Conservation (phyloP, 2,329 filamentous ascomycete species). For the Talaromyces amestolkiae region DNA sequence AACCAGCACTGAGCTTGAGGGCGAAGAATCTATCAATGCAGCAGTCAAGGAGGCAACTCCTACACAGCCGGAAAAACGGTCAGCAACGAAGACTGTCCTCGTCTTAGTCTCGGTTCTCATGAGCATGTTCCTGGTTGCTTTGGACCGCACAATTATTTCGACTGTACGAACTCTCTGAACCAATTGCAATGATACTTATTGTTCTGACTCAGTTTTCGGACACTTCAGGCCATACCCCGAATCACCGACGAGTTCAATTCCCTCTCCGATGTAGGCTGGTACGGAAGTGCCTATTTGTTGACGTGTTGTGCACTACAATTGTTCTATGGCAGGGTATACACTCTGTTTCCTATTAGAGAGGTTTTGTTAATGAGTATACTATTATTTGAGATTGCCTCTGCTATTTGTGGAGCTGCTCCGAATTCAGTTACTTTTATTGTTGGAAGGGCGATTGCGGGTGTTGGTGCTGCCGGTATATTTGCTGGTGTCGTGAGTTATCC, state of each 20-base stretch:
- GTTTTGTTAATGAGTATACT: neutral
- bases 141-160: neutral
- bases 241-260: neutral
- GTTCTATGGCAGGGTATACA: neutral
- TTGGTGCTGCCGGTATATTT: conserved; percentile 28
- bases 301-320: neutral
- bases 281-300: neutral
- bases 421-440: conserved; percentile 31
- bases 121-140: neutral
- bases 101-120: no score
- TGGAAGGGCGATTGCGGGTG: conserved; percentile 33
- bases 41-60: no score
- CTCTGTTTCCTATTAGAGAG: neutral
- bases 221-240: neutral
- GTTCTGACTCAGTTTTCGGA: no score
- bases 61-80: no score
- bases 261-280: neutral
- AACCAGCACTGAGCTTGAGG: no score
- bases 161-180: neutral
- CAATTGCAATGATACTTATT: neutral
- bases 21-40: no score
- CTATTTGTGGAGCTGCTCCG: conserved; percentile 41
- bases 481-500: conserved; percentile 25
- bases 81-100: no score
- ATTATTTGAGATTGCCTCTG: conserved; percentile 24